Percentiles rank a stretch among this genome's conserved stretches.
Evolutionary conservation across 306 rosid genomes (phyloP).

Genomic region (Ormosia emarginata): DNA sequence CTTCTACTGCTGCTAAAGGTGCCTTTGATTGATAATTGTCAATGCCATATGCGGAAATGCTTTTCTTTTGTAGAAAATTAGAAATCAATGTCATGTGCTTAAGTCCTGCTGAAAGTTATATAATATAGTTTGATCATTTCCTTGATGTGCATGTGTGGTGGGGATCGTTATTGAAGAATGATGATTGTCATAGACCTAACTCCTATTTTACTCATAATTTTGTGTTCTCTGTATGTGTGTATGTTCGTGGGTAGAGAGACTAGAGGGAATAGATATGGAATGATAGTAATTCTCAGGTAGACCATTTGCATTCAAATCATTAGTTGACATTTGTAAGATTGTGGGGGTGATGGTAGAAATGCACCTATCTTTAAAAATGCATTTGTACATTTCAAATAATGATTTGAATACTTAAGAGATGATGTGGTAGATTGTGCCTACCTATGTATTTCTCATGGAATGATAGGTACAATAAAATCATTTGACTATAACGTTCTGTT

Average conservation of each 20-base stretch:
- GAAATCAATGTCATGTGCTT: no score
- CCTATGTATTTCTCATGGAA: no score
- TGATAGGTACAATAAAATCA: neutral
- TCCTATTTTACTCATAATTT: neutral
- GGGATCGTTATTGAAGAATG: neutral
- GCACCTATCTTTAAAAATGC: no score
- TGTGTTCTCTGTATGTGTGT: neutral
- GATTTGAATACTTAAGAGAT: no score
- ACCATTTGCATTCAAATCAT: no score
- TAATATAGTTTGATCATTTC: neutral
- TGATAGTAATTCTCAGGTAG: neutral
- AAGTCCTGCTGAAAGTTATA: neutral
- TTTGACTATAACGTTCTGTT: neutral
- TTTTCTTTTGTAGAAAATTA: neutral
- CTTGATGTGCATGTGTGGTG: neutral
- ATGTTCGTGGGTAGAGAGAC: neutral
- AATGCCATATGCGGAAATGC: neutral
- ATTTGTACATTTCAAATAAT: no score
- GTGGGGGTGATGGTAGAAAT: no score
- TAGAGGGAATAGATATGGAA: neutral
- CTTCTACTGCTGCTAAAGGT: constrained; percentile 46
- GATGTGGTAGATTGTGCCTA: no score
- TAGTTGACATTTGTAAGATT: no score
- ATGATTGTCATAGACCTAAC: neutral
- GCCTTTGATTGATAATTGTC: neutral